Evolutionary conservation across 148 eudicot genomes (phyloP).

Genomic region (Rhododendron ovatum): DNA sequence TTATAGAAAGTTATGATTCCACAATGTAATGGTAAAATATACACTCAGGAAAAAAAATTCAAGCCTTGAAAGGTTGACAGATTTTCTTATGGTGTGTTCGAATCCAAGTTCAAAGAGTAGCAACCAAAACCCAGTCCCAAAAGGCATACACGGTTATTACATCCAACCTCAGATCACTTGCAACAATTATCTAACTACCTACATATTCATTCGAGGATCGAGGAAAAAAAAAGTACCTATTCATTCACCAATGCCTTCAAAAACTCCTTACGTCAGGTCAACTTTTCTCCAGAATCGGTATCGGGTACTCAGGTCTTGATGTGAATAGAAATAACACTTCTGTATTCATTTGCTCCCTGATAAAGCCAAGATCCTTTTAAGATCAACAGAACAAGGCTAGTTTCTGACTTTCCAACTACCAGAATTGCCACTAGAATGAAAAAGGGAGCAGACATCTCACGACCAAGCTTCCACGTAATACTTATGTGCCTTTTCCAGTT

Average conservation of each 20-base stretch:
- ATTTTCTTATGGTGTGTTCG: not conserved
- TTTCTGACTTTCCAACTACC: not conserved
- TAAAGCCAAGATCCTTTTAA: not conserved
- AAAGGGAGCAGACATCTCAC: slow-evolving; percentile 19
- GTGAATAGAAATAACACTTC: not conserved
- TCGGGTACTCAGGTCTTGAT: not conserved
- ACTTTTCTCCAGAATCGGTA: not conserved
- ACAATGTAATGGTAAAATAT: not conserved
- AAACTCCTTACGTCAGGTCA: not conserved
- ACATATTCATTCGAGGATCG: too few relatives aligned
- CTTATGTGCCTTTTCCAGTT: slow-evolving; percentile 85
- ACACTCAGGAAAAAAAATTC: not conserved
- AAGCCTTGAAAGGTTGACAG: not conserved
- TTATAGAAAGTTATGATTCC: not conserved
- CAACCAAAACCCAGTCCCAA: not conserved
- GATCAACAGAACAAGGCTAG: not conserved
- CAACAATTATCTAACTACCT: not conserved
- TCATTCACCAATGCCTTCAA: not conserved
- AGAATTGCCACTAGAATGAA: slow-evolving; percentile 4
- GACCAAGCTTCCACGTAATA: slow-evolving; percentile 95
- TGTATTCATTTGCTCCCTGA: not conserved
- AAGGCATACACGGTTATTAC: not conserved
- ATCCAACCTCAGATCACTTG: not conserved
- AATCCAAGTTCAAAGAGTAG: not conserved
- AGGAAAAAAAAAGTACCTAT: too few relatives aligned